Evolutionary conservation across 2,329 filamentous ascomycete genomes (phyloP).

Genomic region (Alternaria triticimaculans): DNA sequence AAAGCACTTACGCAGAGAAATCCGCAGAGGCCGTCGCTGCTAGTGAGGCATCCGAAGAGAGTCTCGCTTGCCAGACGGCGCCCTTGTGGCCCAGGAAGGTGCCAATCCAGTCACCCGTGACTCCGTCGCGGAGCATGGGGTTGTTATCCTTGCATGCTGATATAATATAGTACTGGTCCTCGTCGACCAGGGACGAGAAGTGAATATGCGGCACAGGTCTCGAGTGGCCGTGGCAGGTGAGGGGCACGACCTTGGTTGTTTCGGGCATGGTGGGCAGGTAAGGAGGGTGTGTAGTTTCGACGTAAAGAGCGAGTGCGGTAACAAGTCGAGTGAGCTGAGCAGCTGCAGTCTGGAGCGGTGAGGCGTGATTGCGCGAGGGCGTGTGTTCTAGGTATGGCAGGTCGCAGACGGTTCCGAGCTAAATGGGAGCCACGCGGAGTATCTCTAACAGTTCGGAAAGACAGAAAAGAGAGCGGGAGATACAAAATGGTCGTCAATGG

Average conservation of each 20-base stretch:
- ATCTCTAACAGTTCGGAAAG: slow-evolving; percentile 1
- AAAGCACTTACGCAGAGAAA: slow-evolving; percentile 78
- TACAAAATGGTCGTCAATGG: slow-evolving; percentile 35
- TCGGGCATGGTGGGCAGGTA: slow-evolving; percentile 39
- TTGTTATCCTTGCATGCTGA: slow-evolving; percentile 98
- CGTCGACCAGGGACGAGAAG: slow-evolving; percentile 83
- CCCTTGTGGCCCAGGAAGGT: slow-evolving; percentile 99
- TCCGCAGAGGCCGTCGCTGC: slow-evolving; percentile 95
- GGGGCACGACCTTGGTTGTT: slow-evolving; percentile 72
- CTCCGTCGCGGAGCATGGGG: slow-evolving; percentile 95
- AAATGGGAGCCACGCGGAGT: not conserved
- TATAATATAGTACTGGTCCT: slow-evolving; percentile 88
- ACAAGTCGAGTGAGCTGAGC: not conserved
- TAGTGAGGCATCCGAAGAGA: slow-evolving; percentile 85
- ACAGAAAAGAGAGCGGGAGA: slow-evolving; percentile 23
- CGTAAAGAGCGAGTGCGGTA: not conserved
- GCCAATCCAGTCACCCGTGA: slow-evolving; percentile 82
- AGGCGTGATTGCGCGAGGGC: slow-evolving; percentile 13
- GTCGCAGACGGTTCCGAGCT: slow-evolving; percentile 8
- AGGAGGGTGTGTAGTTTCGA: not conserved
- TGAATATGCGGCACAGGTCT: slow-evolving; percentile 89
- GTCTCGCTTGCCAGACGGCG: slow-evolving; percentile 92
- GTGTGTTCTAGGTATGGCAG: slow-evolving; percentile 17
- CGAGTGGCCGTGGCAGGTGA: slow-evolving; percentile 95
- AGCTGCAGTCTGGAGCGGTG: slow-evolving; percentile 17